Evolutionary conservation across 1,139 yeast species (phyloP).

Genomic region (Fermentozyma sake): DNA sequence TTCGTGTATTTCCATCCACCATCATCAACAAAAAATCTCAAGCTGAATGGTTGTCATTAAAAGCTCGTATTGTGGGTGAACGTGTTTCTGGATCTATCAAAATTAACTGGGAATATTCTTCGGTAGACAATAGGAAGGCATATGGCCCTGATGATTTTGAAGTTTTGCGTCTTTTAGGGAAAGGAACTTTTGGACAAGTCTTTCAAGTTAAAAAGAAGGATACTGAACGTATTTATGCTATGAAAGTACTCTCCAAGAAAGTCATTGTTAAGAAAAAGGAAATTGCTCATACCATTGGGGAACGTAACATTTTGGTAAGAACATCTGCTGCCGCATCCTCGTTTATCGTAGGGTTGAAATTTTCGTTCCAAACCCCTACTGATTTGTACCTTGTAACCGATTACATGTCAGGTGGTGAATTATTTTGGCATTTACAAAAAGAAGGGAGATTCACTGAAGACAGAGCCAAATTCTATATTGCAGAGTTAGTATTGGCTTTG

Average conservation of each 20-base stretch:
- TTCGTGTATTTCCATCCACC: constrained; percentile 66
- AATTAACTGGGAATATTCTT: constrained; percentile 69
- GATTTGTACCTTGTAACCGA: constrained; percentile 93
- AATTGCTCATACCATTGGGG: constrained; percentile 96
- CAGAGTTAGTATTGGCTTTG: constrained; percentile 85
- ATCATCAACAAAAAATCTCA: constrained; percentile 28
- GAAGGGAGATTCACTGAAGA: constrained; percentile 92
- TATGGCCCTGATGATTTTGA: constrained; percentile 95
- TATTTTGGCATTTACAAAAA: constrained; percentile 95
- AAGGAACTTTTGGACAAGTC: constrained; percentile 97
- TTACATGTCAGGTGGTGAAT: constrained; percentile 97
- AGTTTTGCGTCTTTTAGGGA: constrained; percentile 81
- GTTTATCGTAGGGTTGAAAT: constrained; percentile 90
- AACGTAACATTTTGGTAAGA: constrained; percentile 86
- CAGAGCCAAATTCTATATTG: constrained; percentile 92
- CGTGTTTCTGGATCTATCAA: constrained; percentile 69
- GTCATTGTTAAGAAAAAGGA: constrained; percentile 95
- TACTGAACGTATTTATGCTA: constrained; percentile 86
- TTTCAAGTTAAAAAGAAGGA: constrained; percentile 91
- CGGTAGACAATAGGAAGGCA: constrained; percentile 59
- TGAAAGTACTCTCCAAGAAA: constrained; percentile 92
- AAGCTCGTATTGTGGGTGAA: constrained; percentile 73
- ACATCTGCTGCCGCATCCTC: constrained; percentile 78
- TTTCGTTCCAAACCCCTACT: constrained; percentile 90
- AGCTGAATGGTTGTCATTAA: constrained; percentile 70